phyloP scores from a whole-genome alignment of 164 flowering plant species.

The Akebia trifoliata region DNA sequence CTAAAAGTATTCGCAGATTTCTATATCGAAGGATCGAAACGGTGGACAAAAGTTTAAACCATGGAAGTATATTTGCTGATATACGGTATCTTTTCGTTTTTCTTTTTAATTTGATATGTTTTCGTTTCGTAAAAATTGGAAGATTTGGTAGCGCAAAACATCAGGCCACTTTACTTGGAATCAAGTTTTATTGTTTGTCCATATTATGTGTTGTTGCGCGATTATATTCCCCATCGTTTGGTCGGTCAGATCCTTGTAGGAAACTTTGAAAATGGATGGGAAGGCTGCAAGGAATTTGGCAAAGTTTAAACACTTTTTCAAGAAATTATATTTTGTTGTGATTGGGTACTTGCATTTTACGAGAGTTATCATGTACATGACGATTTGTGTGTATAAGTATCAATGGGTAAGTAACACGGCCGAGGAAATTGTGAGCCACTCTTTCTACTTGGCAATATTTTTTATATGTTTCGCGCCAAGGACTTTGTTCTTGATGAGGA shows the following conservation, averaged over 20 bases:
- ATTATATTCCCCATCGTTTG: conserved; percentile 77
- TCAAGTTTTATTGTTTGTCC: conserved; percentile 66
- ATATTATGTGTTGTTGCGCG: conserved; percentile 69
- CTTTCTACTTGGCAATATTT: conserved; percentile 56
- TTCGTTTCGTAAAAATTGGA: no score
- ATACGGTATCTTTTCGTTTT: no score
- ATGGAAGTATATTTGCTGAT: no score
- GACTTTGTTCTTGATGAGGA: conserved; percentile 74
- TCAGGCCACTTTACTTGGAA: conserved; percentile 82
- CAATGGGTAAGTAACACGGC: conserved; percentile 73
- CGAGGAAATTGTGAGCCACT: conserved; percentile 64
- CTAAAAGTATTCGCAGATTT: no score
- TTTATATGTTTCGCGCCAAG: conserved; percentile 67
- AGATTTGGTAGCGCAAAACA: no score
- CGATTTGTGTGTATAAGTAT: conserved; percentile 65
- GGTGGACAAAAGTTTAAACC: no score
- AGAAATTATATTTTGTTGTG: conserved; percentile 69
- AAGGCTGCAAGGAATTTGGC: conserved; percentile 81
- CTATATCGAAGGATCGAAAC: no score
- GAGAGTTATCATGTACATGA: conserved; percentile 62
- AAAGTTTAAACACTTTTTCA: conserved; percentile 59
- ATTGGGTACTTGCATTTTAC: conserved; percentile 75
- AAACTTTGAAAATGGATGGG: conserved; percentile 76
- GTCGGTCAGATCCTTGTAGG: conserved; percentile 67
- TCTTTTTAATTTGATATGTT: no score